phyloP scores from a whole-genome alignment of 257 asterid species.

The Gentiana macrophylla region DNA sequence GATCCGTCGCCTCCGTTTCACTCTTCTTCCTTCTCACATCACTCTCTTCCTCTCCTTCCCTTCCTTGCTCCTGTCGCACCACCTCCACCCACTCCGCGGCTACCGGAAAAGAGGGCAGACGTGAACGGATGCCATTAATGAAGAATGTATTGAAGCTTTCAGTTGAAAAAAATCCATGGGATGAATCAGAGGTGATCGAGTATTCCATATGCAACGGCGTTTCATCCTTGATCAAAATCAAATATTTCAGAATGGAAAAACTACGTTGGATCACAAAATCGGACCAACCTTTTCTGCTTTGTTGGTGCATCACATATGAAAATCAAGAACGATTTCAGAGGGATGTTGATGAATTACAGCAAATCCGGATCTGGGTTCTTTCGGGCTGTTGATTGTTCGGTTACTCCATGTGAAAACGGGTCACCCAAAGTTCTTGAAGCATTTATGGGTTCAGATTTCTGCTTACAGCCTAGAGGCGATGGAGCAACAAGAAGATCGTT shows the following conservation, averaged over 20 bases:
- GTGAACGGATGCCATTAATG: slow-evolving; percentile 16
- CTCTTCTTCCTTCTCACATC: slow-evolving; percentile 39
- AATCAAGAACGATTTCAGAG: too few relatives aligned
- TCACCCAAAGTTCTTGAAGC: too few relatives aligned
- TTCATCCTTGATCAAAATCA: slow-evolving; percentile 76
- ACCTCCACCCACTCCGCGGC: slow-evolving; percentile 8
- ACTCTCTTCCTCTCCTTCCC: slow-evolving; percentile 23
- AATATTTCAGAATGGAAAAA: slow-evolving; percentile 27
- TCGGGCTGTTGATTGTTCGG: too few relatives aligned
- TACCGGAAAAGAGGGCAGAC: too few relatives aligned
- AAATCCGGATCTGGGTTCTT: too few relatives aligned
- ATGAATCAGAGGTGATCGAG: slow-evolving; percentile 67
- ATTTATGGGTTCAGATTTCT: too few relatives aligned
- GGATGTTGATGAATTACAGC: too few relatives aligned
- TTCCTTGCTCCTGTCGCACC: slow-evolving; percentile 36
- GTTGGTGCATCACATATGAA: slow-evolving; percentile 30
- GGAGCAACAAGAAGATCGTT: too few relatives aligned
- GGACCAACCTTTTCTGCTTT: neutral
- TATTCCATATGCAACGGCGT: slow-evolving; percentile 72
- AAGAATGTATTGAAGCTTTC: slow-evolving; percentile 73
- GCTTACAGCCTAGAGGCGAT: too few relatives aligned
- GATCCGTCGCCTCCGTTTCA: slow-evolving; percentile 29
- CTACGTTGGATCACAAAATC: too few relatives aligned
- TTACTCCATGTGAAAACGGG: too few relatives aligned
- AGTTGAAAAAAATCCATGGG: slow-evolving; percentile 64